Conservation (phyloP, 2,329 filamentous ascomycete species). For the Aspergillus hiratsukae region DNA sequence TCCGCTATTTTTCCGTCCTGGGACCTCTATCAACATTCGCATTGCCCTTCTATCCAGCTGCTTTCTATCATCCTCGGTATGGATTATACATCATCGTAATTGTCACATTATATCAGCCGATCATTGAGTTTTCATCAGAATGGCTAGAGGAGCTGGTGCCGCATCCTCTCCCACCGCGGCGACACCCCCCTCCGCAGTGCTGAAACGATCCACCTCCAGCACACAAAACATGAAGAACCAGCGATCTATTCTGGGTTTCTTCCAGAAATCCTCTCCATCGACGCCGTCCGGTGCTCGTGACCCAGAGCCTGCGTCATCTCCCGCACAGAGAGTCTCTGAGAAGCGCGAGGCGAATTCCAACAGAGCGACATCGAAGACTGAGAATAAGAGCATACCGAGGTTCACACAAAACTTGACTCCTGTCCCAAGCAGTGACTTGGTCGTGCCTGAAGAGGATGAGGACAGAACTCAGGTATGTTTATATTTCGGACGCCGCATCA, state of each 20-base stretch:
- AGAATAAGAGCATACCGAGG: conserved; percentile 37
- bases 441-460: conserved; percentile 64
- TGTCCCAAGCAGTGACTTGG: conserved; percentile 72
- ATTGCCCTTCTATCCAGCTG: not conserved
- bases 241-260: conserved; percentile 74
- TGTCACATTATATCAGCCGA: not conserved
- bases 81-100: not conserved
- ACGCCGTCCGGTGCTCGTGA: conserved; percentile 31
- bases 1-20: conserved; percentile 11
- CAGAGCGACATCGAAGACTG: conserved; percentile 43
- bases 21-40: not conserved
- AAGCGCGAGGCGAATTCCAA: conserved; percentile 22
- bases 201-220: conserved; percentile 40
- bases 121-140: conserved; percentile 15
- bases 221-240: conserved; percentile 56
- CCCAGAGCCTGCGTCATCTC: conserved; percentile 34
- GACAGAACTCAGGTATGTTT: conserved; percentile 34
- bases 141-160: conserved; percentile 35
- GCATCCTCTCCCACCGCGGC: conserved; percentile 33
- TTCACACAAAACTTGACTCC: conserved; percentile 59
- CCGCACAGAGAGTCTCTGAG: conserved; percentile 31
- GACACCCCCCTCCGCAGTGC: conserved; percentile 31
- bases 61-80: not conserved
- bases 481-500: conserved; percentile 42
- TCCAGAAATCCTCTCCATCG: conserved; percentile 56